phyloP scores from a whole-genome alignment of 495 filamentous ascomycete species.

The Parathielavia appendiculata region DNA sequence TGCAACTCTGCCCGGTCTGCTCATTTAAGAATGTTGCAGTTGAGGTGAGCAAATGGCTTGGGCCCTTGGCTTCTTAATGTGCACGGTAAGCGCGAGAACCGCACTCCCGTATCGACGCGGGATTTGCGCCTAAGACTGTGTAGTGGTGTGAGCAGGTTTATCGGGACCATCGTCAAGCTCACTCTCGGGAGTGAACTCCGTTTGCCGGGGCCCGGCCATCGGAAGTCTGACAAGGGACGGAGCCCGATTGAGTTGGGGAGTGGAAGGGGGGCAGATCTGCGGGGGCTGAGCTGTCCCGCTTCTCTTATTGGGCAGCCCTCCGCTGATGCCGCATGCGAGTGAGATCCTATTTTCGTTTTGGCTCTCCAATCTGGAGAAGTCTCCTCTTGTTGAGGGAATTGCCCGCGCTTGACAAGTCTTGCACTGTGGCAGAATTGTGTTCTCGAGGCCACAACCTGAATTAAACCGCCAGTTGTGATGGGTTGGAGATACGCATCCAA shows the following conservation, averaged over 20 bases:
- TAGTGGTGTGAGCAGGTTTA: too few species aligned
- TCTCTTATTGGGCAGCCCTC: constrained; percentile 18
- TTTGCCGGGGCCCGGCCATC: background rate
- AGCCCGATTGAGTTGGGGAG: constrained; percentile 1
- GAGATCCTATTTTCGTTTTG: constrained; percentile 30
- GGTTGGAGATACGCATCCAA: background rate
- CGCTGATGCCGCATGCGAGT: constrained; percentile 23
- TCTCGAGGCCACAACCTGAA: background rate
- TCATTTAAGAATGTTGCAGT: background rate
- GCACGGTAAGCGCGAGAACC: constrained; percentile 3
- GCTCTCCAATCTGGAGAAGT: constrained; percentile 6
- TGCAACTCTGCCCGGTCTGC: background rate
- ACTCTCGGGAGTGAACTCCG: too few species aligned
- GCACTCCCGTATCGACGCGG: background rate
- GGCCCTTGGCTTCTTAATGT: background rate
- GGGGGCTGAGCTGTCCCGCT: constrained; percentile 16
- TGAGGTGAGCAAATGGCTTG: background rate
- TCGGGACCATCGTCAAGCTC: too few species aligned
- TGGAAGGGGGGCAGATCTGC: constrained; percentile 11
- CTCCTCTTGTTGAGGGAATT: background rate
- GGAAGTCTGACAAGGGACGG: constrained; percentile 9
- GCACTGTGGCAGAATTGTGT: too few species aligned
- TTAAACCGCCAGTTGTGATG: background rate
- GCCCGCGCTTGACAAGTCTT: too few species aligned
- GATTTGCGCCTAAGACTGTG: background rate